phyloP scores from a whole-genome alignment of 2,329 filamentous ascomycete genomes.

The Trichoderma sp. region DNA sequence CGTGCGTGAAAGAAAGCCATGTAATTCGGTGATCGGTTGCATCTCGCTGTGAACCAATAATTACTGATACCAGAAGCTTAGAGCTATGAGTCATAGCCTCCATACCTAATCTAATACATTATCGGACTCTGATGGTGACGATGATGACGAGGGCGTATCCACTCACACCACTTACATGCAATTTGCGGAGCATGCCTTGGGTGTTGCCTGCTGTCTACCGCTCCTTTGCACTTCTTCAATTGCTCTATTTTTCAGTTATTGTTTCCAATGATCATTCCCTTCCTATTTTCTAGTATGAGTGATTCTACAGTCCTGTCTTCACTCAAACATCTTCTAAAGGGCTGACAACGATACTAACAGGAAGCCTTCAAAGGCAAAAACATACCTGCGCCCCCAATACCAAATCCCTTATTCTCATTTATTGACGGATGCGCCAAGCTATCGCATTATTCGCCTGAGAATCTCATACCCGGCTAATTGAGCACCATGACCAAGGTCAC shows the following conservation, averaged over 20 bases:
- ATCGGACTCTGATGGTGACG: background rate
- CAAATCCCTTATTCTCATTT: background rate
- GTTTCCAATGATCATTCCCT: background rate
- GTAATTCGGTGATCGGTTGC: no score
- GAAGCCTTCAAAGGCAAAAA: background rate
- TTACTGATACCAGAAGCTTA: background rate
- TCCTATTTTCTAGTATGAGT: background rate
- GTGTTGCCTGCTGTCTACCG: background rate
- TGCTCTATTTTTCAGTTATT: background rate
- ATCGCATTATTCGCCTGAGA: background rate
- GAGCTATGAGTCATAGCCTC: background rate
- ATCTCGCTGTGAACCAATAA: no score
- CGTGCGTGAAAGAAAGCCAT: no score
- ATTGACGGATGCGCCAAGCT: background rate
- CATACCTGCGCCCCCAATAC: background rate
- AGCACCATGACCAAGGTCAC: background rate
- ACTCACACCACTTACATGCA: background rate
- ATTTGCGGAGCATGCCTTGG: background rate
- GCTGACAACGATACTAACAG: background rate
- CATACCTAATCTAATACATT: background rate
- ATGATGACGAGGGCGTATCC: background rate
- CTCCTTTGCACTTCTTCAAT: background rate
- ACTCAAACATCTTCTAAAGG: background rate
- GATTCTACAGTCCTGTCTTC: background rate
- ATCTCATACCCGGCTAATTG: rapidly evolving